Conservation (phyloP, 2,329 filamentous ascomycete species). For the Emmonsia crescens region DNA sequence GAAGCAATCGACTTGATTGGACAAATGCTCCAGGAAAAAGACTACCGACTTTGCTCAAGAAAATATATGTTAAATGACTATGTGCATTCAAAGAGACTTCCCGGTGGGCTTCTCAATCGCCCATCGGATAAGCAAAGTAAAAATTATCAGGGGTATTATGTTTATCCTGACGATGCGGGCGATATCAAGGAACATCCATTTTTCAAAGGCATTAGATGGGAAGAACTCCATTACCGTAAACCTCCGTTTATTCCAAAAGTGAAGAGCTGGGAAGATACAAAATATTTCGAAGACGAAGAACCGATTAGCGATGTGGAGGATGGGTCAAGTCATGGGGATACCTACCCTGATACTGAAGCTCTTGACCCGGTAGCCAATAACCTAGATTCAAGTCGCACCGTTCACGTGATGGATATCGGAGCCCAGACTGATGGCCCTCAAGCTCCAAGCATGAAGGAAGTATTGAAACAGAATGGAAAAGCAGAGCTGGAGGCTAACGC, state of each 20-base stretch:
- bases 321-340: conserved; percentile 18
- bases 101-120: conserved; percentile 23
- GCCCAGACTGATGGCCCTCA: neutral
- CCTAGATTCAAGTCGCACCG: neutral
- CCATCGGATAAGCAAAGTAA: conserved; percentile 21
- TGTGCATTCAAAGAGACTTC: conserved; percentile 21
- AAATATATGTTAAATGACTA: conserved; percentile 61
- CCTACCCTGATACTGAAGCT: neutral
- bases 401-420: conserved; percentile 1
- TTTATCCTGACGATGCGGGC: conserved; percentile 72
- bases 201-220: conserved; percentile 72
- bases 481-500: conserved; percentile 25
- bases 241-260: conserved; percentile 77
- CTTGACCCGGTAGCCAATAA: neutral
- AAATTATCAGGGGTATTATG: conserved; percentile 48
- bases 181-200: conserved; percentile 86
- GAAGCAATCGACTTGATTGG: conserved; percentile 69
- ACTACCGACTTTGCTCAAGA: conserved; percentile 63
- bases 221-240: conserved; percentile 54
- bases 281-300: conserved; percentile 73
- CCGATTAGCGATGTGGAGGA: conserved; percentile 54
- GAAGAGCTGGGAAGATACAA: conserved; percentile 58
- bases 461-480: conserved; percentile 4
- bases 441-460: neutral
- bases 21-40: conserved; percentile 60